Conservation (phyloP, 805 yeast species). For the Candida vaughaniae region DNA sequence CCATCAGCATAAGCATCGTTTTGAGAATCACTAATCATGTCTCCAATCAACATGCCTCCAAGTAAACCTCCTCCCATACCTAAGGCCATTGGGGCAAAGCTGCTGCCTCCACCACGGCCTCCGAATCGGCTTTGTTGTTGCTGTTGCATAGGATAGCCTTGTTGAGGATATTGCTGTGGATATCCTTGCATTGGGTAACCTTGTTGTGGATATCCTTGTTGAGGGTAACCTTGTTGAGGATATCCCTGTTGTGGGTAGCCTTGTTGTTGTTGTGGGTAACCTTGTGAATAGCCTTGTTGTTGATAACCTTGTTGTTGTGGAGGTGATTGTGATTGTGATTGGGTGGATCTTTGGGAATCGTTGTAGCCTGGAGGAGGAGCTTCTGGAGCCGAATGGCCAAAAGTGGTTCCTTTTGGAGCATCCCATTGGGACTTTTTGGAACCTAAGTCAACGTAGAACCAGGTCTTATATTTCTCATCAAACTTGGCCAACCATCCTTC, state of each 20-base stretch:
- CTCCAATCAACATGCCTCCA: slow-evolving; percentile 57
- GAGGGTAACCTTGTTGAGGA: slow-evolving; percentile 14
- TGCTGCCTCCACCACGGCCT: slow-evolving; percentile 30
- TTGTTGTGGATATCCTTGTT: slow-evolving; percentile 19
- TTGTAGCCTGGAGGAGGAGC: slow-evolving; percentile 46
- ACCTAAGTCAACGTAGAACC: slow-evolving; percentile 75
- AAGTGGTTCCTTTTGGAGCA: slow-evolving; percentile 55
- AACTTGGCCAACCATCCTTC: slow-evolving; percentile 73
- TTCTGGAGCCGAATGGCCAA: slow-evolving; percentile 22
- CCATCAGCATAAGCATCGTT: slow-evolving; percentile 14
- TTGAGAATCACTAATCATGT: slow-evolving; percentile 39
- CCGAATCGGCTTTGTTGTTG: slow-evolving; percentile 31
- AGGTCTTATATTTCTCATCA: slow-evolving; percentile 67
- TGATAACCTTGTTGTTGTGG: slow-evolving; percentile 6
- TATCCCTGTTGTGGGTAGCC: slow-evolving; percentile 8
- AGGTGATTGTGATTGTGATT: neutral
- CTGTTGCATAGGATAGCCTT: slow-evolving; percentile 17
- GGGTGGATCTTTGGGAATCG: neutral
- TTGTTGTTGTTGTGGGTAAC: slow-evolving; percentile 9
- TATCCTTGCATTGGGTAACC: slow-evolving; percentile 30
- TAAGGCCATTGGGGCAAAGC: slow-evolving; percentile 38
- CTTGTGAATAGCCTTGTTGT: slow-evolving; percentile 4
- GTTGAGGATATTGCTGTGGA: slow-evolving; percentile 19
- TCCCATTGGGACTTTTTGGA: slow-evolving; percentile 90
- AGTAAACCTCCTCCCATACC: slow-evolving; percentile 55